Evolutionary conservation across 345 rosid species (phyloP), one percentile per base, ranked within the genome.

Genomic region (Pistacia vera): DNA sequence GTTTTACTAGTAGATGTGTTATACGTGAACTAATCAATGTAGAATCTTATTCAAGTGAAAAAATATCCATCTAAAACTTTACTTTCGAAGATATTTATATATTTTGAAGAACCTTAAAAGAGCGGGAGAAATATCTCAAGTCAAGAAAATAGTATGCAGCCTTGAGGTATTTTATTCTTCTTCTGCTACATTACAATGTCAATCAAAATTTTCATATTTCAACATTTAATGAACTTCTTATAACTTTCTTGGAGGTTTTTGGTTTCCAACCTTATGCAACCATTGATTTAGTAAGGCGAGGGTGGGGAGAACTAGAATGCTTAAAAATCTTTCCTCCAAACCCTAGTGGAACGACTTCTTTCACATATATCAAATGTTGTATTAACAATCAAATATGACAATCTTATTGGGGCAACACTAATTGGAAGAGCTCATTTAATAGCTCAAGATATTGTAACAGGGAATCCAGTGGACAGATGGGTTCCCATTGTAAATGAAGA

Each of bases 391-490:
- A 93, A 93, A 77, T 86, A 88, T 20, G 79, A 78, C 68, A 80
- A 89, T 65, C 79, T 85, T 7, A 12, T 92, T 8, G 80, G 96
- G 11, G 94, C 93, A 9, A 83, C 75, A 14, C 80, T 91, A 33
- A 86, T 93, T 12, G 98, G 98, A 63, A 84, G 94, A 81, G 99
- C 99, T 56, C 84, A 83, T 62, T 58, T 92, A 20, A 95, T 91
- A 2, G 91, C 76, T 16, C 78, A 81, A 13, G 88, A 90, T 36
- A 79, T 93, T 65, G 55, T 72, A 41, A 12, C 66, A 0, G 95
- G 91, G 65, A 71, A 52, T 7, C 58, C 59, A 3, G 59, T 84
- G 20, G 85, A 83, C 13, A 77, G 77, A 44, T 78, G 83, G 89
- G 79, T 93, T 16, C 80, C 83, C 13, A 87, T 93, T 25, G 66